Percentiles rank a stretch among this genome's conserved stretches.
These are phyloP conservation scores for Trichomonas tenax DNA, from an alignment of 208 protist genomes.

Conservation along the genomic window DNA sequence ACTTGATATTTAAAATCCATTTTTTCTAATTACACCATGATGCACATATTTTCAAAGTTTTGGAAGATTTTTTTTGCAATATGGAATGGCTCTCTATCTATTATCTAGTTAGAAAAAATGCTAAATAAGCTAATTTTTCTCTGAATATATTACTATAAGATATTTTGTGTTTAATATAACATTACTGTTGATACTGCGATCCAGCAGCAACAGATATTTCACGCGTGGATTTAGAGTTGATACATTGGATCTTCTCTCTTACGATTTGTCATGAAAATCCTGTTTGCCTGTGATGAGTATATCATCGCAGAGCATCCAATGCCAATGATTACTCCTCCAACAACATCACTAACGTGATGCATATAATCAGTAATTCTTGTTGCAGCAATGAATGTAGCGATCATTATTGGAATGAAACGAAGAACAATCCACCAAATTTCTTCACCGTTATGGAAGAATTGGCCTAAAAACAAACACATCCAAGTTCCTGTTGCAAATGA, in stretches of 20 bases:
- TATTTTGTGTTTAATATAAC: no score
- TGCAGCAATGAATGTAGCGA: not conserved
- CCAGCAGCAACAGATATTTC: no score
- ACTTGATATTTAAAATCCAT: no score
- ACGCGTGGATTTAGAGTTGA: not conserved
- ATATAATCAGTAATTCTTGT: not conserved
- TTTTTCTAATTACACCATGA: no score
- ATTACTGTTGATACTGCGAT: no score
- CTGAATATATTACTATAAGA: no score
- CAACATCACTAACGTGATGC: conserved; percentile 4
- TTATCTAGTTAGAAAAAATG: no score
- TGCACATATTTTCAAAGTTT: no score
- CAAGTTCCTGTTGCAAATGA: not conserved
- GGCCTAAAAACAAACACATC: not conserved
- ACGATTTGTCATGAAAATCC: not conserved
- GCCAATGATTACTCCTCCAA: not conserved
- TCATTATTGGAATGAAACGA: not conserved
- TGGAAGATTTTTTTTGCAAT: no score
- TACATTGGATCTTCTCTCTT: not conserved
- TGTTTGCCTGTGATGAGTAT: not conserved
- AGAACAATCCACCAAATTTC: not conserved
- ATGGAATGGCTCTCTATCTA: no score
- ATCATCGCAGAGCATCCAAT: not conserved
- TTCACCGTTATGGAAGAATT: not conserved
- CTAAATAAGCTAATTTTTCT: no score